Percentiles rank a stretch among this genome's conserved stretches.
Conservation (phyloP, 1,284 basidiomycete species). For the Heimioporus punctisporus region DNA sequence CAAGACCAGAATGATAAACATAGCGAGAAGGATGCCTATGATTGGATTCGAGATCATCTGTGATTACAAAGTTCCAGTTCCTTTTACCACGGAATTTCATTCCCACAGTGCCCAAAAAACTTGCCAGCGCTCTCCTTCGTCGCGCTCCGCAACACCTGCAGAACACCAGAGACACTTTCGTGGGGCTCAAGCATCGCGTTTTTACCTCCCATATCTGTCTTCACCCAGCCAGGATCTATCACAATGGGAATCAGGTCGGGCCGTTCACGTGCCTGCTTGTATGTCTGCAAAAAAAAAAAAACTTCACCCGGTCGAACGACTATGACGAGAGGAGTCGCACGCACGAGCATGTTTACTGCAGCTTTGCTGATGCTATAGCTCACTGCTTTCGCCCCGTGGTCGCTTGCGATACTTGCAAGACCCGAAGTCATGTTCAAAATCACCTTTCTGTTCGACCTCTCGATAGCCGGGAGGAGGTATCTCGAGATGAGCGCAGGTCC, state of each 20-base stretch:
- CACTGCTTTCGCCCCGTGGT: constrained; percentile 10
- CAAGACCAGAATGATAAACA: no score
- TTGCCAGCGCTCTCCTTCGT: constrained; percentile 9
- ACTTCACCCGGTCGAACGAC: no score
- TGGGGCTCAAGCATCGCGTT: constrained; percentile 7
- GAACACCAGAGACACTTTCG: constrained; percentile 15
- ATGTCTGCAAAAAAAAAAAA: no score
- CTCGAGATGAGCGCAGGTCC: constrained; percentile 30
- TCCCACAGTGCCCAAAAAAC: constrained; percentile 14
- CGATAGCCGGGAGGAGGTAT: constrained; percentile 24
- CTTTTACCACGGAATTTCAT: constrained; percentile 14
- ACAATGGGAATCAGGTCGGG: constrained; percentile 9
- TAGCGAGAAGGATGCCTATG: no score
- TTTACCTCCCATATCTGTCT: constrained; percentile 9
- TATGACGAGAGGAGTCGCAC: not conserved
- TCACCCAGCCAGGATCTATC: no score
- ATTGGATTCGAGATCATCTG: no score
- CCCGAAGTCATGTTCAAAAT: constrained; percentile 28
- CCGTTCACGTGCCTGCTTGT: constrained; percentile 19
- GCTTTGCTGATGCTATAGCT: constrained; percentile 17
- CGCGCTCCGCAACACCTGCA: constrained; percentile 8
- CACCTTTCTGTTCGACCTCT: constrained; percentile 22
- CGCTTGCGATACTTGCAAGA: constrained; percentile 24
- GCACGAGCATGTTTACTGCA: constrained; percentile 18
- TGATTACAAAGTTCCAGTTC: no score